Evolutionary conservation across 2,329 filamentous ascomycete species (phyloP).

Genomic region (Fusarium heterosporum): DNA sequence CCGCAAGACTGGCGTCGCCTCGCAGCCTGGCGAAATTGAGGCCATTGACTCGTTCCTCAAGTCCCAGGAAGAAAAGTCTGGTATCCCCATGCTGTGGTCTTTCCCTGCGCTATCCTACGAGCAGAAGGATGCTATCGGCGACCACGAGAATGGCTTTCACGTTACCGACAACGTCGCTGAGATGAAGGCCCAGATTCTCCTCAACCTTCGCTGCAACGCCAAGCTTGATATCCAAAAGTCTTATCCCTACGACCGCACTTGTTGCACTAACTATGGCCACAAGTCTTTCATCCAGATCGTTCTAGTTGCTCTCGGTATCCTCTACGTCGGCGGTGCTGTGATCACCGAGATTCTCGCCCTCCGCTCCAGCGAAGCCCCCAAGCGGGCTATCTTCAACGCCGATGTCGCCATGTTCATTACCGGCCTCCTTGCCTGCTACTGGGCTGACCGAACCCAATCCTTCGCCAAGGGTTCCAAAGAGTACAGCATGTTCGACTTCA

Average conservation of each 20-base stretch:
- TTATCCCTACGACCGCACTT: constrained; percentile 62
- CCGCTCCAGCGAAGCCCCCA: constrained; percentile 19
- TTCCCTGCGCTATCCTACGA: constrained; percentile 28
- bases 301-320: constrained; percentile 33
- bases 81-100: constrained; percentile 39
- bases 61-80: constrained; percentile 23
- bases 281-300: constrained; percentile 42
- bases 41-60: constrained; percentile 36
- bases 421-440: constrained; percentile 46
- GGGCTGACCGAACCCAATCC: constrained; percentile 48
- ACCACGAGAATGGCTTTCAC: constrained; percentile 46
- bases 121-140: constrained; percentile 34
- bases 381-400: constrained; percentile 34
- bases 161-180: constrained; percentile 47
- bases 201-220: constrained; percentile 67
- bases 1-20: constrained; percentile 28
- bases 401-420: constrained; percentile 42
- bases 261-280: constrained; percentile 61
- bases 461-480: constrained; percentile 47
- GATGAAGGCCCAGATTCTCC: constrained; percentile 56
- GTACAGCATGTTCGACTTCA: constrained; percentile 40
- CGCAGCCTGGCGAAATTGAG: constrained; percentile 28
- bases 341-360: constrained; percentile 29
- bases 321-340: constrained; percentile 35
- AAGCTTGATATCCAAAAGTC: constrained; percentile 49